Evolutionary conservation across 1,284 basidiomycete genomes (phyloP), one percentile per base, ranked within the genome.

Genomic region (Puccinia triticina): DNA sequence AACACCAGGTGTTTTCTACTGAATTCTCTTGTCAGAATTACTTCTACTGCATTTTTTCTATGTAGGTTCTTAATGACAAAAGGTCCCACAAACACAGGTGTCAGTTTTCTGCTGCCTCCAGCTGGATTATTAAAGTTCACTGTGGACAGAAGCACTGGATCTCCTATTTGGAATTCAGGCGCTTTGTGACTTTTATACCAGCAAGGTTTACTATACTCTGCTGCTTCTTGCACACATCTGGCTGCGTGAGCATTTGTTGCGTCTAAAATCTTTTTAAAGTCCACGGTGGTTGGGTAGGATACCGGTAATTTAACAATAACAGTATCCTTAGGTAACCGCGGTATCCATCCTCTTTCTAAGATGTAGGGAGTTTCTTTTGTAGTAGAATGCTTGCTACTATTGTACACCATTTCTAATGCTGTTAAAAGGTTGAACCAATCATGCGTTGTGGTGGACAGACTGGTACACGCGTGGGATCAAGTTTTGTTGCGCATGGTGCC

Each of bases 131-230:
- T 67, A 29, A 67, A 50, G 29, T 73, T 48, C n/a, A 26, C 43
- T 73, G 43, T 73, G 16, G 71, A 73, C 2, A 73, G 5, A 2
- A 48, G 26, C 3, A 73, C 71, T 55, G 50, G 7, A 1, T 73
- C 50, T 55, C 50, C 71, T 46, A 50, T 34, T 46, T 43, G 1
- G 29, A 73, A 73, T 46, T 48, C 29, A 18, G 46, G 50, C 11
- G 50, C 46, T 50, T 73, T 73, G 29, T 73, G 71, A 16, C 23
- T 29, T 50, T 73, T 73, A 73, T 73, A 40, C 50, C 71, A 73
- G 11, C 71, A 50, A 4, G 12, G n/a, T 50, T 73, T 73, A 43
- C 46, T 73, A 50, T 21, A 73, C 14, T 40, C 29, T 50, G 18
- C 23, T 26, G 43, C 40, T 16, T 55, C 29, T 23, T 1, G 8